Evolutionary conservation across 2,329 filamentous ascomycete genomes (phyloP).

Genomic region (Teratosphaeria epicoccoides): DNA sequence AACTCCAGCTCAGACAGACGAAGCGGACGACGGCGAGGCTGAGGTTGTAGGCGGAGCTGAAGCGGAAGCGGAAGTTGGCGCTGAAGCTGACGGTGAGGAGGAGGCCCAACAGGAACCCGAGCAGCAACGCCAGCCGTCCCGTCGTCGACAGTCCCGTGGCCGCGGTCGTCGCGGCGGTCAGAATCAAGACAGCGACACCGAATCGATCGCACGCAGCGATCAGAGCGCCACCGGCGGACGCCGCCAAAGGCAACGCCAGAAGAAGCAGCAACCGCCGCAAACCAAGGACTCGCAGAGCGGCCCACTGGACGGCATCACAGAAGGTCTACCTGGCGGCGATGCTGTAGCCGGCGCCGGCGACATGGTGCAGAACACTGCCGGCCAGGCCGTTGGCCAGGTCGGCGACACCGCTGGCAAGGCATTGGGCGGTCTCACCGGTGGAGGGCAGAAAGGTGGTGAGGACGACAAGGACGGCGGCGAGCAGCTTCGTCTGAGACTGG

Average conservation of each 20-base stretch:
- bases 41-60: constrained; percentile 25
- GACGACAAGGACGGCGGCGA: constrained; percentile 33
- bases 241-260: constrained; percentile 44
- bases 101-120: constrained; percentile 35
- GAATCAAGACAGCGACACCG: constrained; percentile 38
- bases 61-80: constrained; percentile 22
- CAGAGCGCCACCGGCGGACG: constrained; percentile 44
- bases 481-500: constrained; percentile 46
- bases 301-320: constrained; percentile 46
- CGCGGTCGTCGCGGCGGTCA: constrained; percentile 33
- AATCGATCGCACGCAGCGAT: constrained; percentile 45
- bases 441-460: constrained; percentile 24
- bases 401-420: constrained; percentile 36
- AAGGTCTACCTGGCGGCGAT: constrained; percentile 43
- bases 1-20: constrained; percentile 39
- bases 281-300: constrained; percentile 34
- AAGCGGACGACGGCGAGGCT: constrained; percentile 31
- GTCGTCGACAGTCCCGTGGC: constrained; percentile 40
- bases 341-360: constrained; percentile 43
- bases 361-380: constrained; percentile 46
- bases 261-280: constrained; percentile 35
- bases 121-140: constrained; percentile 32
- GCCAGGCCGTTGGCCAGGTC: constrained; percentile 34
- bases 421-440: constrained; percentile 38
- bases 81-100: constrained; percentile 32